These are phyloP conservation scores for Gonium pectorale DNA, from an alignment of 139 green algal genomes.

Conservation along the genomic window DNA sequence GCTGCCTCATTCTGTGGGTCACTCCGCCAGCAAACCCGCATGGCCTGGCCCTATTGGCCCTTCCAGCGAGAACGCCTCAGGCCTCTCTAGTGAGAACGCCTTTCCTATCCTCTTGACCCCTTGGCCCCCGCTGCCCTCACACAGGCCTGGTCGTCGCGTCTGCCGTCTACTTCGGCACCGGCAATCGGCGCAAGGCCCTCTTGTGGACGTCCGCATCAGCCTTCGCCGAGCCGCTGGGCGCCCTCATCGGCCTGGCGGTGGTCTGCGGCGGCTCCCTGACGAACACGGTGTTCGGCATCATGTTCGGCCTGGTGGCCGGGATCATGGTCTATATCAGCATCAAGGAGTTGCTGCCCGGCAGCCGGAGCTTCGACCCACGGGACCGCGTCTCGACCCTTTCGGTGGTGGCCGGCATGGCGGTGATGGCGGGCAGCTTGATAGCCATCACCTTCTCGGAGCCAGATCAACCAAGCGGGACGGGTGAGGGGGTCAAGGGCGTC, in stretches of 20 bases:
- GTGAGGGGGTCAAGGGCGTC: too few relatives aligned
- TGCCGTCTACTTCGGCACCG: conserved; percentile 86
- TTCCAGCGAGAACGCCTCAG: too few relatives aligned
- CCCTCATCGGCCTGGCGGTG: conserved; percentile 62
- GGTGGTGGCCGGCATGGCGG: background rate
- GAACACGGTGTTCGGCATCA: conserved; percentile 38
- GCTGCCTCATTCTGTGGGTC: too few relatives aligned
- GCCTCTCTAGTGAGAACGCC: too few relatives aligned
- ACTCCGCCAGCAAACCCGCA: too few relatives aligned
- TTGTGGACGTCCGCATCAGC: conserved; percentile 74
- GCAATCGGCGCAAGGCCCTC: conserved; percentile 73
- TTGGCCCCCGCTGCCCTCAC: too few relatives aligned
- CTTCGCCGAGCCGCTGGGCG: conserved; percentile 84
- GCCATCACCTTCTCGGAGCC: background rate
- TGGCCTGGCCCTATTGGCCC: too few relatives aligned
- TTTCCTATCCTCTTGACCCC: too few relatives aligned
- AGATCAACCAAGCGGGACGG: too few relatives aligned
- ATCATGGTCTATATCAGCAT: conserved; percentile 85
- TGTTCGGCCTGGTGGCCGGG: conserved; percentile 76
- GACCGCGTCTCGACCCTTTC: conserved; percentile 54
- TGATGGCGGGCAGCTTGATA: conserved; percentile 13
- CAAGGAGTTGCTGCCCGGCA: conserved; percentile 83
- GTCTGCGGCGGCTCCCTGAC: conserved; percentile 24
- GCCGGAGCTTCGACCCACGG: conserved; percentile 77
- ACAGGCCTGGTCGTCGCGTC: conserved; percentile 80